These are phyloP conservation scores for Metarhizium humberi DNA, from an alignment of 2,329 filamentous ascomycete species.

Conservation along the genomic window DNA sequence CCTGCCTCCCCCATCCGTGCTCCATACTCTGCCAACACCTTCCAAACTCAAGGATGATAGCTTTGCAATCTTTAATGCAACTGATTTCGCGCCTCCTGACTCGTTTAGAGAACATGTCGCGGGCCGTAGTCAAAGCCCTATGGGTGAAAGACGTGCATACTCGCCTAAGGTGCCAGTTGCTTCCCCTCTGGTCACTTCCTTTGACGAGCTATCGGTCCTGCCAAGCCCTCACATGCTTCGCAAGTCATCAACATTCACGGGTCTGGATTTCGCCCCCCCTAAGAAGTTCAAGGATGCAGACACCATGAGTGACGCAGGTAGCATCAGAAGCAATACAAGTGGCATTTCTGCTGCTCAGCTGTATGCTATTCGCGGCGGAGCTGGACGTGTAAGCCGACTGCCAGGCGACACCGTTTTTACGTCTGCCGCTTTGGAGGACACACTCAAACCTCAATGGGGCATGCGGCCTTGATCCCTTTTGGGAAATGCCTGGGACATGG, in stretches of 20 bases:
- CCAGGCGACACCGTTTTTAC: conserved; percentile 77
- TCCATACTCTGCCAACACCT: conserved; percentile 75
- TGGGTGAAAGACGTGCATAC: conserved; percentile 61
- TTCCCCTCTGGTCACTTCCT: conserved; percentile 72
- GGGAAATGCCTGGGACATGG: neutral
- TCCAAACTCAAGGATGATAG: conserved; percentile 75
- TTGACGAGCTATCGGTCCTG: conserved; percentile 75
- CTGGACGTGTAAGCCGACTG: conserved; percentile 77
- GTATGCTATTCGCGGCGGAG: conserved; percentile 68
- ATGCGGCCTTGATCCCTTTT: conserved; percentile 33
- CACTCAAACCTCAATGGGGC: conserved; percentile 51
- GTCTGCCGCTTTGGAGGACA: conserved; percentile 52
- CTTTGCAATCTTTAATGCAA: conserved; percentile 56
- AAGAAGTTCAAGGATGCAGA: conserved; percentile 60
- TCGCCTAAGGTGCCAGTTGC: conserved; percentile 62
- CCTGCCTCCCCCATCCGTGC: conserved; percentile 59
- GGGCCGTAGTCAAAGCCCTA: conserved; percentile 57
- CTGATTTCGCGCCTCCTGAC: conserved; percentile 80
- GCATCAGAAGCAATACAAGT: conserved; percentile 55
- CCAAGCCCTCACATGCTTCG: conserved; percentile 80
- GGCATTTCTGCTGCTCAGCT: conserved; percentile 65
- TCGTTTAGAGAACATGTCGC: conserved; percentile 56
- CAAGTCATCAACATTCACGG: conserved; percentile 71
- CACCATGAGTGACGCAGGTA: conserved; percentile 55
- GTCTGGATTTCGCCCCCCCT: conserved; percentile 71